These are phyloP conservation scores for Trichosanthes cucumerina DNA, from an alignment of 306 rosid species.

Conservation along the genomic window DNA sequence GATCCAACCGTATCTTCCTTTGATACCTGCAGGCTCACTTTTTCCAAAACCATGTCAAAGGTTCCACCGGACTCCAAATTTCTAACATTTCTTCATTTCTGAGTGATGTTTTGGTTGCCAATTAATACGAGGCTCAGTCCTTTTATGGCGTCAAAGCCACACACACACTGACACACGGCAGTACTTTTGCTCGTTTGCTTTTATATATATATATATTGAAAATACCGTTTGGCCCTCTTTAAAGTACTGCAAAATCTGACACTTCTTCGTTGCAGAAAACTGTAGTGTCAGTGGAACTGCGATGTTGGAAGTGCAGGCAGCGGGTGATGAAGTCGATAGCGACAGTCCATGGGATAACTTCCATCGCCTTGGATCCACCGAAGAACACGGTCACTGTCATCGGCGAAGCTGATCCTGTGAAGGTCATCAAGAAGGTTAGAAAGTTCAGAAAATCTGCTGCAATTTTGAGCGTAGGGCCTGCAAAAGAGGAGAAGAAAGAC, in stretches of 20 bases:
- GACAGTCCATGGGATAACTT: constrained; percentile 30
- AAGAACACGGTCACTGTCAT: constrained; percentile 36
- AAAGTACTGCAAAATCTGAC: constrained; percentile 16
- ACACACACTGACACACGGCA: constrained; percentile 23
- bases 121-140: constrained; percentile 19
- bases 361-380: constrained; percentile 32
- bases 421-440: constrained; percentile 41
- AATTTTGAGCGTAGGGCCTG: constrained; percentile 31
- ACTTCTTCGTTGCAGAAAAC: constrained; percentile 41
- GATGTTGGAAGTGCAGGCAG: constrained; percentile 42
- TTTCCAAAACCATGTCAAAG: constrained; percentile 37
- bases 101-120: background rate
- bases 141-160: background rate
- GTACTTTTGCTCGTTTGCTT: constrained; percentile 13
- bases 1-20: constrained; percentile 11
- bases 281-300: constrained; percentile 38
- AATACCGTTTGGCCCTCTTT: background rate
- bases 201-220: background rate
- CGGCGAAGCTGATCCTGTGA: constrained; percentile 50
- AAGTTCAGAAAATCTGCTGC: constrained; percentile 30
- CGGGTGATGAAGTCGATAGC: constrained; percentile 44
- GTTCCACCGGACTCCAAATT: constrained; percentile 19
- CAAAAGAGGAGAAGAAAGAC: constrained; percentile 36
- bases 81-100: background rate
- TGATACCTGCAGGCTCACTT: background rate